phyloP scores from a whole-genome alignment of 805 yeast genomes.

The Yarrowia osloensis region DNA sequence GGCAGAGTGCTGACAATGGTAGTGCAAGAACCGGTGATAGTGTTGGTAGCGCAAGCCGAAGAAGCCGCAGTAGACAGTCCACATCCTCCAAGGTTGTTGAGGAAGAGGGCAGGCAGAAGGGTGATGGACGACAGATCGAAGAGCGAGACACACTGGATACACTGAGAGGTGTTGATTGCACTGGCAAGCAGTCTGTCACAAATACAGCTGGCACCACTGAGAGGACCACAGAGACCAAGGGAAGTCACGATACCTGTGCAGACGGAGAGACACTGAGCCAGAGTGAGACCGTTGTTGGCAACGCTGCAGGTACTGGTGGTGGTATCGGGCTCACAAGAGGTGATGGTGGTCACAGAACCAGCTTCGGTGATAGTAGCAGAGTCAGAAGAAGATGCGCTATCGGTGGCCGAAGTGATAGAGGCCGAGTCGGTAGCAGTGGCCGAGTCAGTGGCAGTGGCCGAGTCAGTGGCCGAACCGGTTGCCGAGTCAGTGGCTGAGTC shows the following conservation, averaged over 20 bases:
- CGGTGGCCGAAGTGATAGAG: too few species aligned
- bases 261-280: background rate
- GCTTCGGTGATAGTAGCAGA: too few species aligned
- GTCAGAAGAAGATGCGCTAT: too few species aligned
- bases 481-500: too few species aligned
- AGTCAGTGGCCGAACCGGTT: background rate
- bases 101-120: background rate
- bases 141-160: background rate
- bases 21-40: background rate
- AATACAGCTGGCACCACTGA: background rate
- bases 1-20: conserved; percentile 3
- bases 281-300: background rate
- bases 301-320: background rate
- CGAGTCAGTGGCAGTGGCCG: background rate
- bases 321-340: background rate
- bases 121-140: background rate
- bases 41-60: background rate
- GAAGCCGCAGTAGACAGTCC: background rate
- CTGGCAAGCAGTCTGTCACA: background rate
- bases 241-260: background rate
- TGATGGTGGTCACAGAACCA: background rate
- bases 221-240: background rate
- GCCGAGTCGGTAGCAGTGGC: too few species aligned
- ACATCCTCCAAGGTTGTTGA: background rate
- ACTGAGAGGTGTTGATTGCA: background rate